Evolutionary conservation across 768 basidiomycete genomes (phyloP).

Genomic region (Tulasnella sp.): DNA sequence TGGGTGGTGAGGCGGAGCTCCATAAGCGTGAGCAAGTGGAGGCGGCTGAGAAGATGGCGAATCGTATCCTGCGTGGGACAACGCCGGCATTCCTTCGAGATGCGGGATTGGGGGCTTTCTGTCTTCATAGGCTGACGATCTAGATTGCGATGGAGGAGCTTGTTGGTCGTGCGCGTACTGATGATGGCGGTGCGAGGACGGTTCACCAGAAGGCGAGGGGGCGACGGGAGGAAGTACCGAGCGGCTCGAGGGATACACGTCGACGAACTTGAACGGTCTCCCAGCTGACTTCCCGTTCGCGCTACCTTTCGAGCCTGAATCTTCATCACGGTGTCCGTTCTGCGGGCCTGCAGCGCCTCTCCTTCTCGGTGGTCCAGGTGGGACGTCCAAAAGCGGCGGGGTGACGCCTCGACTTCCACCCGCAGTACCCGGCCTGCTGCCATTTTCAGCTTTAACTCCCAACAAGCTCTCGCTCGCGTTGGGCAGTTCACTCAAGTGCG

Average conservation of each 20-base stretch:
- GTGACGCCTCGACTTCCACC: neutral
- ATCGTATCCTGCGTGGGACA: neutral
- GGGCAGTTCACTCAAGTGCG: conserved; percentile 13
- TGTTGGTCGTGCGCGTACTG: neutral
- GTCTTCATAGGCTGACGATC: neutral
- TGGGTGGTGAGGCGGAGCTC: neutral
- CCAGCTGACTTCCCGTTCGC: neutral
- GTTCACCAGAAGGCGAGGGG: neutral
- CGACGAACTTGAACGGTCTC: conserved; percentile 4
- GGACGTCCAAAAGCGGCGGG: neutral
- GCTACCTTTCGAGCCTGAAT: neutral
- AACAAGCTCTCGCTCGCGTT: conserved; percentile 3
- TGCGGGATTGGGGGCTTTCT: neutral
- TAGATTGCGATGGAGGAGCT: neutral
- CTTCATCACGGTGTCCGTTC: neutral
- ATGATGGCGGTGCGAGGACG: neutral
- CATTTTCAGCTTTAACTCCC: neutral
- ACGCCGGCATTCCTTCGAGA: neutral
- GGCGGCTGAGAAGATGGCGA: conserved; percentile 7
- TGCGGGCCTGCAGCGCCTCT: neutral
- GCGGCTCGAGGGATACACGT: neutral
- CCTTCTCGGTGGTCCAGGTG: neutral
- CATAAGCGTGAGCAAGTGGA: neutral
- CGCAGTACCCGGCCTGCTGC: neutral
- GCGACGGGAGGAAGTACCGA: neutral